phyloP scores from a whole-genome alignment of 495 filamentous ascomycete species.

The Talaromyces wortmannii region DNA sequence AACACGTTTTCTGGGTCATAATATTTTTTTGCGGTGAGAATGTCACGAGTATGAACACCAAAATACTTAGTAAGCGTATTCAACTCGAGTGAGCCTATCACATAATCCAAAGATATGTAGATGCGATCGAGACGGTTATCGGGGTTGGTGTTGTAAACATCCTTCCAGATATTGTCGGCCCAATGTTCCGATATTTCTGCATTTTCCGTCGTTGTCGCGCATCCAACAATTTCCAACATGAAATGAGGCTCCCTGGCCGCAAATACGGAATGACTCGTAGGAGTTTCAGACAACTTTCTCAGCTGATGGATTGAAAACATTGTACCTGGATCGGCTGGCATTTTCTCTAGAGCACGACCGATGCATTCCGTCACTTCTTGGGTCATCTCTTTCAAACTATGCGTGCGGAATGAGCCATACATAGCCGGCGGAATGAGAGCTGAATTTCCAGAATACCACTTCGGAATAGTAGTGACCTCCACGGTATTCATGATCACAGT shows the following conservation, averaged over 20 bases:
- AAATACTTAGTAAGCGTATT: not conserved
- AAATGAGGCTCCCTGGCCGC: conserved; percentile 24
- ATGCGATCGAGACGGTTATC: not conserved
- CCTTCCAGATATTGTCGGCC: conserved; percentile 10
- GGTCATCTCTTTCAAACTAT: conserved; percentile 14
- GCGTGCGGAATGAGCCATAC: conserved; percentile 16
- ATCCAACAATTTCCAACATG: conserved; percentile 27
- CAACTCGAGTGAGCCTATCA: not conserved
- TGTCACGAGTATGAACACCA: not conserved
- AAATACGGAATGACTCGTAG: conserved; percentile 19
- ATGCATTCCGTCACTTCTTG: conserved; percentile 14
- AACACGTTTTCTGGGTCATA: conserved; percentile 6
- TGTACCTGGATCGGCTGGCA: conserved; percentile 16
- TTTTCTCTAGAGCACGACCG: conserved; percentile 9
- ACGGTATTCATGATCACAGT: conserved; percentile 20
- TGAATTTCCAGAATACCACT: conserved; percentile 8
- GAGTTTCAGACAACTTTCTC: conserved; percentile 11
- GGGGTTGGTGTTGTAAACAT: not conserved
- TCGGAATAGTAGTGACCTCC: conserved; percentile 14
- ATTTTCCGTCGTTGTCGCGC: not conserved
- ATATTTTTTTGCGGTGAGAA: not conserved
- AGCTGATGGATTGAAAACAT: conserved; percentile 26
- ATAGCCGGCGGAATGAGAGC: conserved; percentile 9
- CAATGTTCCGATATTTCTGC: conserved; percentile 12
- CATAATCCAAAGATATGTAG: conserved; percentile 1